These are phyloP conservation scores for Cyclotella atomus DNA, from an alignment of 108 stramenopile species.

Conservation along the genomic window DNA sequence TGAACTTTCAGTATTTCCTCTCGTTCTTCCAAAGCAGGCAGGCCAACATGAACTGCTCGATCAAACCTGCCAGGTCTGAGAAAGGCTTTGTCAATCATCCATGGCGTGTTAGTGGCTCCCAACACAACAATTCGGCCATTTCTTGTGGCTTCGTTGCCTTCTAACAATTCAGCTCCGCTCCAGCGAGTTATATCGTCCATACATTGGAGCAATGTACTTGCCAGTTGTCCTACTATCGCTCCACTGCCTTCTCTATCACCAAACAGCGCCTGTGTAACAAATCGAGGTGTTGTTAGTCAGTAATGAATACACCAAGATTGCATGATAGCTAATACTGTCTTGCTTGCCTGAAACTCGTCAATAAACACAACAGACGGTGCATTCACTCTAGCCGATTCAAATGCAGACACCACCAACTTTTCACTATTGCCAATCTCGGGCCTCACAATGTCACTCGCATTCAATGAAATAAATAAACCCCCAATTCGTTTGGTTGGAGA, in stretches of 20 bases:
- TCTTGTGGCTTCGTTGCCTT: not conserved
- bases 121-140: slow-evolving; percentile 67
- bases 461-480: slow-evolving; percentile 79
- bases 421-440: slow-evolving; percentile 83
- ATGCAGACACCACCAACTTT: slow-evolving; percentile 74
- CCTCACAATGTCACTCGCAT: slow-evolving; percentile 72
- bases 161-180: slow-evolving; percentile 45
- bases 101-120: slow-evolving; percentile 84
- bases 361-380: slow-evolving; percentile 83
- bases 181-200: slow-evolving; percentile 82
- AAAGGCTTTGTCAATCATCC: slow-evolving; percentile 85
- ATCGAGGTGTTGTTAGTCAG: no score
- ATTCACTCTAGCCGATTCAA: slow-evolving; percentile 73
- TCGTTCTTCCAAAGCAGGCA: slow-evolving; percentile 62
- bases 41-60: slow-evolving; percentile 73
- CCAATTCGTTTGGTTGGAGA: no score
- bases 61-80: slow-evolving; percentile 83
- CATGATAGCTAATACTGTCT: no score
- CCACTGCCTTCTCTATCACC: slow-evolving; percentile 65
- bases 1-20: slow-evolving; percentile 73
- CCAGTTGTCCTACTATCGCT: slow-evolving; percentile 56
- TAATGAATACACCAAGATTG: no score
- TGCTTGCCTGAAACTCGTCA: slow-evolving; percentile 75
- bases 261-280: slow-evolving; percentile 59
- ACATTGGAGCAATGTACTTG: slow-evolving; percentile 76